Evolutionary conservation across 768 basidiomycete species (phyloP), one percentile per base, ranked within the genome.

Genomic region (Boletellus sp.): DNA sequence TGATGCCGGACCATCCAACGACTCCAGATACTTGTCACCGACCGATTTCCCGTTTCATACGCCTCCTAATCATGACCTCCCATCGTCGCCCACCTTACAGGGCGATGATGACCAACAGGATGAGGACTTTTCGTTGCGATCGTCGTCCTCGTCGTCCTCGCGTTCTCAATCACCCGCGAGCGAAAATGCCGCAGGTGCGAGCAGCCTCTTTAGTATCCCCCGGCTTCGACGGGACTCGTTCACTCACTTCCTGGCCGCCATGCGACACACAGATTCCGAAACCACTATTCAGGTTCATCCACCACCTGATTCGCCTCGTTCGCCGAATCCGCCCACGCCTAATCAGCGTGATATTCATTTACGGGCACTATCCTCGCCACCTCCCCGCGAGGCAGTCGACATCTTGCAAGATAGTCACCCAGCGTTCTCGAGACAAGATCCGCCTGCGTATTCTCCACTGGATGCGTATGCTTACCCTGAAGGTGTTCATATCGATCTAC

Each of bases 401-500:
- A 22, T 66, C 50, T 58, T 72, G 57, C 62, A 70, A 57, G 52
- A 67, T 28, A 32, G 28, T 23, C 55, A 56, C 48, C 61, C 68
- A 22, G 59, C 72, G 20, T 47, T 81, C 40, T 71, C 72, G 51
- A 75, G 83, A 58, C 77, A 80, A 49, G 85, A 87, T 53, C 90
- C 90, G 19, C 91, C 91, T 22, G 88, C 87, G 16, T 93, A 93
- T 70, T 90, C 90, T 6, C 90, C 90, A n/a, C 69, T 92, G 61
- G 90, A 92, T 62, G 84, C 89, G n/a, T 87, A 76, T 58, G 78
- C 82, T 22, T 90, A 91, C 60, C 74, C 83, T 45, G 92, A 91
- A 36, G 94, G 93, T 26, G 90, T 95, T n/a, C 89, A 90, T 45
- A 84, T 94, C 42, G 91, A 96, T 69, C 74, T 96, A 31, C 94